A percentile compares a stretch with the other conserved stretches of the same genome.
These are phyloP conservation scores for Porogramme epimiltina DNA, from an alignment of 1,284 basidiomycete species.

Conservation along the genomic window DNA sequence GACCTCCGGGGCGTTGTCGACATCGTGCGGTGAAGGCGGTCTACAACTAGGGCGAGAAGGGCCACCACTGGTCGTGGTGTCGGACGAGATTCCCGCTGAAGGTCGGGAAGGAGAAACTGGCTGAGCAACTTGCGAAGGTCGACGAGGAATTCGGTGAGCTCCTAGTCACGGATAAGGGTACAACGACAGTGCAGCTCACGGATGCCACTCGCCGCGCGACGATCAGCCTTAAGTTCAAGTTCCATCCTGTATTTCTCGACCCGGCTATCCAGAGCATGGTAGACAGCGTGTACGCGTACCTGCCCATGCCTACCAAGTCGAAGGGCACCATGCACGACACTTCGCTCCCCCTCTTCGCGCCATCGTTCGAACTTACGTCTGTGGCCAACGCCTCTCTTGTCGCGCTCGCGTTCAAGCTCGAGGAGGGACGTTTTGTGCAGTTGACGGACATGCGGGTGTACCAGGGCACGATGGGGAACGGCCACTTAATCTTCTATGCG, in stretches of 20 bases:
- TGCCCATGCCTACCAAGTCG: conserved; percentile 88
- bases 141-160: conserved; percentile 95
- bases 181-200: conserved; percentile 75
- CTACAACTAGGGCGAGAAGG: conserved; percentile 95
- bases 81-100: conserved; percentile 86
- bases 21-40: conserved; percentile 92
- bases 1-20: conserved; percentile 92
- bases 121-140: conserved; percentile 95
- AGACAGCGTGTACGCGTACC: conserved; percentile 95
- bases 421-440: conserved; percentile 97
- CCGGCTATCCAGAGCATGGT: conserved; percentile 99
- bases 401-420: conserved; percentile 97
- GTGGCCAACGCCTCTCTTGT: conserved; percentile 88
- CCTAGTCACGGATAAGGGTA: conserved; percentile 84
- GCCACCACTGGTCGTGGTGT: conserved; percentile 80
- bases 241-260: conserved; percentile 96
- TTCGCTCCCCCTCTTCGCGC: conserved; percentile 63
- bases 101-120: conserved; percentile 78
- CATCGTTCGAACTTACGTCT: conserved; percentile 76
- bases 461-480: conserved; percentile 89
- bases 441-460: conserved; percentile 99
- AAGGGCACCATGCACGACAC: conserved; percentile 86
- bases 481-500: conserved; percentile 88
- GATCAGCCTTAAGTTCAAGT: conserved; percentile 86
- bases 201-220: conserved; percentile 90